Evolutionary conservation across 768 basidiomycete genomes (phyloP), one percentile per base, ranked within the genome.

Genomic region (Pleurotus djamor): DNA sequence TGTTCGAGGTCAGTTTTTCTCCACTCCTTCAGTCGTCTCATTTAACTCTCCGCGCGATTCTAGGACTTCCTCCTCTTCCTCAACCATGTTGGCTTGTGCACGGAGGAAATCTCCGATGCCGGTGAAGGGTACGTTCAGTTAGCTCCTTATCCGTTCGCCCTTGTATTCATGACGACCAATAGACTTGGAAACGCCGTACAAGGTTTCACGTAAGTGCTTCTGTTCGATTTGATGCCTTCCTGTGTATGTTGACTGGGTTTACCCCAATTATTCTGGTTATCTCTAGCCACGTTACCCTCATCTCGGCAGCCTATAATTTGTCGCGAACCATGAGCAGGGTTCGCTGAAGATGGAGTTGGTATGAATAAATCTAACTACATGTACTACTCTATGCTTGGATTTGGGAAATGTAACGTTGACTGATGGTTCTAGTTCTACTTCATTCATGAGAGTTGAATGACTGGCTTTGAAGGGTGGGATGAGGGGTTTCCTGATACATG

Each of bases 171-270:
- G 9, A 41, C 38, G 21, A 28, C 21, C 2, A 28, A 28, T 52
- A 92, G 91, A 12, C 80, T 94, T 43, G 92, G 92, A 4, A 94
- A 94, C 62, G 89, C 92, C 1, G 92, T 94, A 16, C 92, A 94
- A 72, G 92, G 91, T 36, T 94, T 94, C 72, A 94, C 92, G 89
- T 91, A 72, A 64, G 89, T 82, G 35, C 16, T 17, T 13, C 57
- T 50, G 28, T 10, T 41, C 21, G 21, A 28, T 44, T 7, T 17
- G n/a, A 47, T 37, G 13, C 45, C 48, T 2, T 59, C 32, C 48
- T 50, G 59, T n/a, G 60, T 57, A 33, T 13, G 41, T 41, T 32
- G 1, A 36, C 14, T 33, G 12, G 16, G 34, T 14, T 45, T 37
- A 10, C 38, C 38, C 9, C 61, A n/a, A n/a, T n/a, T n/a, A n/a